These are phyloP conservation scores for Malassezia restricta DNA, from an alignment of 1,284 basidiomycete genomes.

Conservation along the genomic window DNA sequence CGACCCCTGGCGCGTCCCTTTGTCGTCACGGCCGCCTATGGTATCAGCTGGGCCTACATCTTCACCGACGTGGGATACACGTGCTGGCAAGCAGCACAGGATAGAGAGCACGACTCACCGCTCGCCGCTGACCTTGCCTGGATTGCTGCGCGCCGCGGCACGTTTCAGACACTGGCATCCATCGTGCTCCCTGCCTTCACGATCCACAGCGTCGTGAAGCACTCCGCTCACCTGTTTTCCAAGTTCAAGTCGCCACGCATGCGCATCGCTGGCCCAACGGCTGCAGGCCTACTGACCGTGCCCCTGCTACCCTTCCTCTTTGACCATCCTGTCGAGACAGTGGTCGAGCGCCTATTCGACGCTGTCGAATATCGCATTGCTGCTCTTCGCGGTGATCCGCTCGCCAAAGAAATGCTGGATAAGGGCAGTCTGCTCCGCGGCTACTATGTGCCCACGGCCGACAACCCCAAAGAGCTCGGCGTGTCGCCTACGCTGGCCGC, in stretches of 20 bases:
- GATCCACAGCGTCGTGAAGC: constrained; percentile 47
- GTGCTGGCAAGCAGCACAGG: constrained; percentile 55
- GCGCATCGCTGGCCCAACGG: constrained; percentile 67
- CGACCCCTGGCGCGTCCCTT: constrained; percentile 69
- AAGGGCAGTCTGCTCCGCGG: neutral
- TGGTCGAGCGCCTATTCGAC: constrained; percentile 49
- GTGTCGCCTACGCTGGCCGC: neutral
- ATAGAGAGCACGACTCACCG: constrained; percentile 12
- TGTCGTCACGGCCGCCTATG: constrained; percentile 71
- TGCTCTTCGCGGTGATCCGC: neutral
- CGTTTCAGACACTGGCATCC: constrained; percentile 40
- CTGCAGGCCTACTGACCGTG: constrained; percentile 53
- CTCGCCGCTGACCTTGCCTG: constrained; percentile 19
- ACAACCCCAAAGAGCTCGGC: neutral
- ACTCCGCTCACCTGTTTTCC: constrained; percentile 63
- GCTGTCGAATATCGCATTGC: constrained; percentile 46
- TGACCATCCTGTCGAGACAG: constrained; percentile 49
- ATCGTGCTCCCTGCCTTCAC: constrained; percentile 24
- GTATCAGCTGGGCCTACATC: constrained; percentile 63
- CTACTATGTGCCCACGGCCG: neutral
- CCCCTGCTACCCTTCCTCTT: constrained; percentile 46
- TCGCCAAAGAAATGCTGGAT: constrained; percentile 1
- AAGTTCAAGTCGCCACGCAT: constrained; percentile 57
- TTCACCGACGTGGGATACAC: constrained; percentile 78
- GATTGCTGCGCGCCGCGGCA: constrained; percentile 28